Percentiles rank a stretch among this genome's conserved stretches.
These are phyloP conservation scores for Aspergillus persii DNA, from an alignment of 2,329 filamentous ascomycete species.

Conservation along the genomic window DNA sequence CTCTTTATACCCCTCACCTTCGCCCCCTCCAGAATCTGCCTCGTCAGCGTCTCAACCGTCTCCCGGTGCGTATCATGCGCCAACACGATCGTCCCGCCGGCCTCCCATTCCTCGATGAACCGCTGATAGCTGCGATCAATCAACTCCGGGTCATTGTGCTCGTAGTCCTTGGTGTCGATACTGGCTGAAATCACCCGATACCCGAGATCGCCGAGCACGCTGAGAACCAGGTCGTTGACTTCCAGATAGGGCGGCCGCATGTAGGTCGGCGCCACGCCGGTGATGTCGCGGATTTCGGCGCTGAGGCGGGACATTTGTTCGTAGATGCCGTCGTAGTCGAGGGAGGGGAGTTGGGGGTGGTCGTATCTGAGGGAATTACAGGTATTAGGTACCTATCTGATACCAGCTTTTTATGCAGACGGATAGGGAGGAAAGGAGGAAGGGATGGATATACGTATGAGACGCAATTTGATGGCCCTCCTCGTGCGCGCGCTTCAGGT, in stretches of 20 bases:
- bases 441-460: constrained; percentile 39
- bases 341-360: constrained; percentile 38
- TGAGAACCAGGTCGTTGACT: constrained; percentile 31
- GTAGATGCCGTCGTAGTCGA: constrained; percentile 32
- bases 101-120: constrained; percentile 31
- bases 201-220: constrained; percentile 39
- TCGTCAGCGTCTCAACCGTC: constrained; percentile 34
- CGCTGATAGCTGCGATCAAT: constrained; percentile 31
- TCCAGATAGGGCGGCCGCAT: constrained; percentile 49
- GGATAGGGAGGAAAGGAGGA: not conserved
- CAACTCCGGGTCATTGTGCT: constrained; percentile 30
- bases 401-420: not conserved
- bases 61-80: constrained; percentile 39
- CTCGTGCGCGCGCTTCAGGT: constrained; percentile 28
- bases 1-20: constrained; percentile 40
- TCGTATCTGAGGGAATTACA: constrained; percentile 29
- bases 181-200: constrained; percentile 47
- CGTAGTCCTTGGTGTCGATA: constrained; percentile 46
- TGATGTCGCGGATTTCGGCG: constrained; percentile 36
- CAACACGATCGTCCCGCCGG: constrained; percentile 33
- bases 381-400: no score
- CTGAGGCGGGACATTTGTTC: constrained; percentile 45
- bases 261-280: constrained; percentile 48
- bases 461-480: constrained; percentile 49
- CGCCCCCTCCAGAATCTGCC: constrained; percentile 38